Evolutionary conservation across 164 flowering plant genomes (phyloP).

Genomic region (Protea cynaroides): DNA sequence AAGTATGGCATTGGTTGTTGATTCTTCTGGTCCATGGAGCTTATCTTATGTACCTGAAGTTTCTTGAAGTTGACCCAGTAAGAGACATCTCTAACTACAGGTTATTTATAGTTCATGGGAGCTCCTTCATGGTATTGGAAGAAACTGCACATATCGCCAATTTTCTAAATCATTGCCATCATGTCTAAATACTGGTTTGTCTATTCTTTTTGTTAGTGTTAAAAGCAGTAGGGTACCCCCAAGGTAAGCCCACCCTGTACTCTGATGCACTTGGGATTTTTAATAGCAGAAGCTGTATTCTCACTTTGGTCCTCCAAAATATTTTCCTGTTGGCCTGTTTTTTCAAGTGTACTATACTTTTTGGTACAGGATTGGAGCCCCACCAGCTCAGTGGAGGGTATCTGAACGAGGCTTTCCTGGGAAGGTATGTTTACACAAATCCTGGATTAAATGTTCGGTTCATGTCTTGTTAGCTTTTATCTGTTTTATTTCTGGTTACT

Average conservation of each 20-base stretch:
- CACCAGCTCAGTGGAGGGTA: constrained; percentile 23
- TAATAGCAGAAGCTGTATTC: background rate
- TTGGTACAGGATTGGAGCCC: constrained; percentile 35
- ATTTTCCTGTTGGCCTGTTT: background rate
- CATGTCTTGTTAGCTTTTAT: too few relatives aligned
- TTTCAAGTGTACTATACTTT: constrained; percentile 11
- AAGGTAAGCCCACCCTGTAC: constrained; percentile 19
- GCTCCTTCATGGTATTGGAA: background rate
- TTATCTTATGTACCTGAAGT: background rate
- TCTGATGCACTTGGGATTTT: too few relatives aligned
- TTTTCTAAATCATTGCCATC: background rate
- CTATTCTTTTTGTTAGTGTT: constrained; percentile 16
- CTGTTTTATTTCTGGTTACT: too few relatives aligned
- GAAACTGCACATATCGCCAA: background rate
- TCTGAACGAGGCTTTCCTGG: constrained; percentile 30
- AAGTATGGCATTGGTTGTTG: background rate
- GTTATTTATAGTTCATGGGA: background rate
- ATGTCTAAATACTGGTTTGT: constrained; percentile 20
- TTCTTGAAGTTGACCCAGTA: background rate
- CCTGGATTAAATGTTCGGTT: too few relatives aligned
- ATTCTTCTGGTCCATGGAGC: constrained; percentile 1
- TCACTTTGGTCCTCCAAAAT: background rate
- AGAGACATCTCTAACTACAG: background rate
- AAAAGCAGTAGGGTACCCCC: background rate
- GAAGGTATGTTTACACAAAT: constrained; percentile 32